Evolutionary conservation across 306 rosid genomes (phyloP).

Genomic region (Aeschynomene evenia): DNA sequence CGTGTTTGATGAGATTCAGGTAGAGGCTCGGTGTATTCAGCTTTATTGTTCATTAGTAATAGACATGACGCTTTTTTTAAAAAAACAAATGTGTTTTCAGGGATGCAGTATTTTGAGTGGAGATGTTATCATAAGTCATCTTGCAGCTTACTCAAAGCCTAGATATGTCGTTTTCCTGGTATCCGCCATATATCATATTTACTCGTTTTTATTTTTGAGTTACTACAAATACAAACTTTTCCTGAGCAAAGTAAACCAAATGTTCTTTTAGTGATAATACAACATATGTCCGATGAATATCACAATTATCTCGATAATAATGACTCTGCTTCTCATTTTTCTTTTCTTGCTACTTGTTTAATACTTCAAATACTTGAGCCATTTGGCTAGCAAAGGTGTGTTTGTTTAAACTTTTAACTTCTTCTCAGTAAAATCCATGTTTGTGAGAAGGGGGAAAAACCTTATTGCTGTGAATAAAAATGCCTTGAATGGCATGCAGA

Average conservation of each 20-base stretch:
- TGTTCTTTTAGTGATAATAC: not conserved
- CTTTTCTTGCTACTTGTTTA: no score
- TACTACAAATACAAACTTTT: not conserved
- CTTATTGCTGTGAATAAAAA: not conserved
- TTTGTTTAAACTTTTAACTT: no score
- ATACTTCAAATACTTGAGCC: no score
- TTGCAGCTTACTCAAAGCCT: constrained; percentile 73
- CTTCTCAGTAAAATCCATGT: no score
- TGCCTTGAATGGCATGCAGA: not conserved
- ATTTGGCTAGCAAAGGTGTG: not conserved
- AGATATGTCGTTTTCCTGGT: constrained; percentile 54
- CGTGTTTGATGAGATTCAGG: constrained; percentile 75
- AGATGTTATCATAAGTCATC: constrained; percentile 87
- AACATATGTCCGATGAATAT: not conserved
- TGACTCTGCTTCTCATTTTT: no score
- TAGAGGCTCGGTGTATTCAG: constrained; percentile 34
- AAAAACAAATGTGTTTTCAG: constrained; percentile 35
- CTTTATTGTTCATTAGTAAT: constrained; percentile 8
- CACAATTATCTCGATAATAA: no score
- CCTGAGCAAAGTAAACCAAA: constrained; percentile 6
- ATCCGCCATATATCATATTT: constrained; percentile 29
- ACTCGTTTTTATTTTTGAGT: not conserved
- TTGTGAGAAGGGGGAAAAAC: no score
- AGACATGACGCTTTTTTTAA: not conserved
- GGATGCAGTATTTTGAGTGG: constrained; percentile 95